These are phyloP conservation scores for Chlorella ohadii DNA, from an alignment of 139 green algal species.

Conservation along the genomic window DNA sequence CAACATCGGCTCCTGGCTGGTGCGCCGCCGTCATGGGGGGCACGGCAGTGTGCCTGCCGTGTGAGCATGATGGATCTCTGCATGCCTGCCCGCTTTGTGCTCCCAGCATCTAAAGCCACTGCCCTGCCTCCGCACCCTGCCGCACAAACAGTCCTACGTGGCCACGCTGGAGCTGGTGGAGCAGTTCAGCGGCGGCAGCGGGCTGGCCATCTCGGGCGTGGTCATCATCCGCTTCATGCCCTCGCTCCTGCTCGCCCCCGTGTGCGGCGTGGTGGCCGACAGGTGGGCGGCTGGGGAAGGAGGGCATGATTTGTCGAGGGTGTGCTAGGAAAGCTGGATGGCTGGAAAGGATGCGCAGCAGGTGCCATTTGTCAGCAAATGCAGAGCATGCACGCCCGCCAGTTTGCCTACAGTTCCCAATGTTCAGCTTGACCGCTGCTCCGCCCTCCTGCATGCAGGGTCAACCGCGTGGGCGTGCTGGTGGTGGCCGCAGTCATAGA, in stretches of 20 bases:
- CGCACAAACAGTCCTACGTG: slow-evolving; percentile 32
- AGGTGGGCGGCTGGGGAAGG: slow-evolving; percentile 28
- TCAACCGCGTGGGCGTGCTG: slow-evolving; percentile 46
- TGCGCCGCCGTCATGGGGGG: neutral
- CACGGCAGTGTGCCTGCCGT: neutral
- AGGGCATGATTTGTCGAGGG: no score
- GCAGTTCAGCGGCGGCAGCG: slow-evolving; percentile 36
- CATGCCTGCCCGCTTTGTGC: neutral
- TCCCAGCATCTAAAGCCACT: no score
- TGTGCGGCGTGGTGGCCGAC: slow-evolving; percentile 60
- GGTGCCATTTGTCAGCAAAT: neutral
- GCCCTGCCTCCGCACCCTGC: neutral
- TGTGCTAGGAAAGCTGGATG: no score
- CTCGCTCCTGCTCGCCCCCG: slow-evolving; percentile 50
- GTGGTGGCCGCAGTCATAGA: slow-evolving; percentile 8
- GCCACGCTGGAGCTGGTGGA: slow-evolving; percentile 47
- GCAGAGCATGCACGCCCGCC: neutral
- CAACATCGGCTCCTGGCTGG: slow-evolving; percentile 17
- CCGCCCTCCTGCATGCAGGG: slow-evolving; percentile 16
- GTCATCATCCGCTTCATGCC: slow-evolving; percentile 56
- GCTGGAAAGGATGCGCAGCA: neutral
- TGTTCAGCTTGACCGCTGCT: neutral
- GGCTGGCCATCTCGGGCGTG: slow-evolving; percentile 41
- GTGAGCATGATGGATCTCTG: neutral
- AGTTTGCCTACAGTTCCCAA: neutral